Base-by-base conservation (phyloP, 495 filamentous ascomycete species). In the Aspergillus indologenus region DNA sequence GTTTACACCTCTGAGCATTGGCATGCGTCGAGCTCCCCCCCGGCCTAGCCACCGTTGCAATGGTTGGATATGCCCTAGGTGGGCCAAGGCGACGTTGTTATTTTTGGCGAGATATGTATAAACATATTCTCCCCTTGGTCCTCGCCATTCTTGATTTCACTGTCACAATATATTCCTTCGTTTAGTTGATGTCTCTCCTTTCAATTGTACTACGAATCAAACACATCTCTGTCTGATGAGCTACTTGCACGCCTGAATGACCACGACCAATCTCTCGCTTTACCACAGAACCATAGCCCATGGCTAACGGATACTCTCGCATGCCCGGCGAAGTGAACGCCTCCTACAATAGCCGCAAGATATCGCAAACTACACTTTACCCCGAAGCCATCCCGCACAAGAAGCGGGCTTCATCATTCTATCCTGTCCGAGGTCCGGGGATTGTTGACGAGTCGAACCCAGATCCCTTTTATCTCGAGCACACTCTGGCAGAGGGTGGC, bases 381-480 rank as follows among this genome's bases (percentile, higher is more conserved):
- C 73, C 74, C 9, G 65, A 68, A 12, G 63, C 70, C 4, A 73
- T 70, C 1, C 70, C 70, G 1, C 45, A 57, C n/a, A 74, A 71
- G 59, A 64, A 65, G 52, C 67, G 68, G 45, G 65, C 58, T n/a
- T 76, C 75, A 0, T 72, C 68, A 23, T 77, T 75, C 50, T 69
- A 71, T 45, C 73, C 75, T 0, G 59, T 63, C 44, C 63, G 62
- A 4, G 70, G 68, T 0, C 57, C 64, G 0, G 69, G 70, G 49
- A 68, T 63, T 4, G 43, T 71, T 2, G 75, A 78, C 58, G 75
- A 79, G 12, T 67, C 75, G 21, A 76, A 77, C 46, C 66, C 65
- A 15, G 76, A 79, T 56, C 76, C 76, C 2, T 79, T 79, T 62
- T 79, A 79, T 52, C 71, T 79, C 18, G 76, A 79, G 52, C 60